These are phyloP conservation scores for Cornus kousa DNA, from an alignment of 148 eudicot species.

Conservation along the genomic window DNA sequence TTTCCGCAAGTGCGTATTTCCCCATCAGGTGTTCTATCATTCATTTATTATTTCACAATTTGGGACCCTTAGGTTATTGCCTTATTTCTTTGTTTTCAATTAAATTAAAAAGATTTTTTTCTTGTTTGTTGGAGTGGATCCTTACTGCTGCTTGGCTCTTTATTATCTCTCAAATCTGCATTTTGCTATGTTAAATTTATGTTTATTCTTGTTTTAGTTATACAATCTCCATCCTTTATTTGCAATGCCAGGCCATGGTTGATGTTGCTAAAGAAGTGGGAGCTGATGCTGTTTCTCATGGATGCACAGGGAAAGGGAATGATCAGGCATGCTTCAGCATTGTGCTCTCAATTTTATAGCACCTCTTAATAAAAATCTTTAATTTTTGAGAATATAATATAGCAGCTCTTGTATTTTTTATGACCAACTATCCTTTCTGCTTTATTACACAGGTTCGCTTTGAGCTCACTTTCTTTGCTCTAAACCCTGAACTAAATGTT, in stretches of 20 bases:
- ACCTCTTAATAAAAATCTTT: background rate
- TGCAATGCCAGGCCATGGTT: conserved; percentile 79
- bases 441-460: conserved; percentile 63
- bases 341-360: background rate
- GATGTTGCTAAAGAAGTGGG: conserved; percentile 97
- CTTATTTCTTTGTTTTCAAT: background rate
- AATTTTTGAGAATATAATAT: too few relatives aligned
- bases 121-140: background rate
- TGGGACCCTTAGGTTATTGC: background rate
- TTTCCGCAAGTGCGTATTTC: background rate
- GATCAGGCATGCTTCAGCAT: conserved; percentile 58
- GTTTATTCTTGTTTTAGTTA: background rate
- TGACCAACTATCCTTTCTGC: background rate
- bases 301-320: conserved; percentile 97
- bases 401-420: background rate
- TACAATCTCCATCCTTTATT: background rate
- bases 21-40: background rate
- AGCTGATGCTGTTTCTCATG: conserved; percentile 98
- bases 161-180: background rate
- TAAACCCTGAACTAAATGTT: conserved; percentile 76
- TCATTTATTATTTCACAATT: background rate
- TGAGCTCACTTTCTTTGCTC: conserved; percentile 91
- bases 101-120: background rate
- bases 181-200: background rate
- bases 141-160: background rate